phyloP scores from a whole-genome alignment of 192 early-diverging fungal genomes.

The Endogone sp. region DNA sequence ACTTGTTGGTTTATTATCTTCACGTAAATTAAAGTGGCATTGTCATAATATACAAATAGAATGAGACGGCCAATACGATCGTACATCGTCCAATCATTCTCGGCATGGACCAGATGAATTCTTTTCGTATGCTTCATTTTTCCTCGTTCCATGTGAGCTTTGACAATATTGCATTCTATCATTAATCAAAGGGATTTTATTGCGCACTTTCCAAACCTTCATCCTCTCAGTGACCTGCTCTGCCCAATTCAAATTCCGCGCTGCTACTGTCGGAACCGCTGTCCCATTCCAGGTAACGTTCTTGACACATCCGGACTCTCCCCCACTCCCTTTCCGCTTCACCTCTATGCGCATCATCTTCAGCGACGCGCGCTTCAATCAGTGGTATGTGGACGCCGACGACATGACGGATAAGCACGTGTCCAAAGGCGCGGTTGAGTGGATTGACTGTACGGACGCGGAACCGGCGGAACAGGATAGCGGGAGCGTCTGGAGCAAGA shows the following conservation, averaged over 20 bases:
- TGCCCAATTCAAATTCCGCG: constrained; percentile 39
- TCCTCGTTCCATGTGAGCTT: constrained; percentile 27
- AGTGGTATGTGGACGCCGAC: not conserved
- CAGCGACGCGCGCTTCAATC: constrained; percentile 21
- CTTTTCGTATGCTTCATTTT: constrained; percentile 43
- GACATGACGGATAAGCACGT: not conserved
- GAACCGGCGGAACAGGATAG: constrained; percentile 7
- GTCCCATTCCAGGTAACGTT: constrained; percentile 60
- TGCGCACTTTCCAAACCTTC: constrained; percentile 8
- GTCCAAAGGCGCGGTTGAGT: constrained; percentile 20
- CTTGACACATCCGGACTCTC: constrained; percentile 29
- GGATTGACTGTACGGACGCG: constrained; percentile 21
- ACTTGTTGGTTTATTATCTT: too few species aligned
- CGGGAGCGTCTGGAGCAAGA: constrained; percentile 28
- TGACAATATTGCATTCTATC: too few species aligned
- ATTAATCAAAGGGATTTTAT: constrained; percentile 17
- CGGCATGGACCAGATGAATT: constrained; percentile 61
- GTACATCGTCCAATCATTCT: constrained; percentile 28
- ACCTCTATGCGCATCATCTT: constrained; percentile 51
- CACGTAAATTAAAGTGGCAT: too few species aligned
- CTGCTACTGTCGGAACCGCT: constrained; percentile 51
- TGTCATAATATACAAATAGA: not conserved
- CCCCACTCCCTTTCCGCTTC: constrained; percentile 44
- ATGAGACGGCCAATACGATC: constrained; percentile 16
- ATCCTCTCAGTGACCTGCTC: constrained; percentile 26